Percentiles rank a stretch among this genome's conserved stretches.
Evolutionary conservation across 129 eudicot species (phyloP).

Genomic region (Pulicaria dysenterica): DNA sequence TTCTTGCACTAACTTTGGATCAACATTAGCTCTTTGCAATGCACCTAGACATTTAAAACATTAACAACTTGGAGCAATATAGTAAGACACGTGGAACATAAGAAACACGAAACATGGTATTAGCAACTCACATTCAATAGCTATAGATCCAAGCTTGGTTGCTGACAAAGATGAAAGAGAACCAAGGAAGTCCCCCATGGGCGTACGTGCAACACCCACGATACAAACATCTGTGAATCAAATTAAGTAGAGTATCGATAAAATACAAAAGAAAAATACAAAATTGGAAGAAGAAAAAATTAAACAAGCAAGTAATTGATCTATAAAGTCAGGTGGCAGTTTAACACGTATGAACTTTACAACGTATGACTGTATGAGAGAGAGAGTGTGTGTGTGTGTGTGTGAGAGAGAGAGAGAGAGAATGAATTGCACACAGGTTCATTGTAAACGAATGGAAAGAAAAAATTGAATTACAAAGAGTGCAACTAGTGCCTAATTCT

Average conservation of each 20-base stretch:
- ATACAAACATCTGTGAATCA: constrained; percentile 70
- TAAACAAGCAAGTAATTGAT: background rate
- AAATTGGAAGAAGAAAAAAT: background rate
- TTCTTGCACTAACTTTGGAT: constrained; percentile 82
- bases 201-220: constrained; percentile 90
- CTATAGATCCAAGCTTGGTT: constrained; percentile 86
- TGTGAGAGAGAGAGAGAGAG: no score
- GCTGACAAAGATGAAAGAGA: constrained; percentile 83
- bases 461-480: no score
- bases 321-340: background rate
- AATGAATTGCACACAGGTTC: no score
- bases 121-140: constrained; percentile 55
- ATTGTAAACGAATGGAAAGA: no score
- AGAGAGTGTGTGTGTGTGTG: no score
- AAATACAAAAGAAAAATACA: background rate
- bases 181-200: constrained; percentile 88
- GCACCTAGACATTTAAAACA: constrained; percentile 47
- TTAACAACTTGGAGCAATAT: background rate
- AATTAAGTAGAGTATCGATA: background rate
- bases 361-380: no score
- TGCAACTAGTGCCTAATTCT: no score
- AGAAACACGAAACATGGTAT: background rate
- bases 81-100: background rate
- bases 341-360: no score
- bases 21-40: constrained; percentile 70